Base-by-base conservation (phyloP, 2,329 filamentous ascomycete genomes). In the Penicillium sp. region DNA sequence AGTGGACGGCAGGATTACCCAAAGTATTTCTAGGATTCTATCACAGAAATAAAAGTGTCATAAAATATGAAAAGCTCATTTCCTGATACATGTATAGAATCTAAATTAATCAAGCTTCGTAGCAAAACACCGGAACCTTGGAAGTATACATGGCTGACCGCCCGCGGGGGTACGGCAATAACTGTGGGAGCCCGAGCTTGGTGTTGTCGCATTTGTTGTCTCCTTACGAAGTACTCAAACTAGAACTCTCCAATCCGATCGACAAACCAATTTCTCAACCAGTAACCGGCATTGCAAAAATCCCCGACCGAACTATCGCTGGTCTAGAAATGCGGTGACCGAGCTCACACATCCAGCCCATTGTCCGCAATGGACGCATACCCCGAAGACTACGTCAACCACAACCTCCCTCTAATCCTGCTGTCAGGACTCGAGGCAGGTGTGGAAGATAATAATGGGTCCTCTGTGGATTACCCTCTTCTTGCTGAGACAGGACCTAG, bases 401-500 rank as follows among this genome's bases (percentile, higher is more conserved):
- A 95, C 77, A 96, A 95, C 77, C 83, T 96, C 67, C 93, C 93
- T 35, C 83, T 96, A 56, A 78, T 98, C 60, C 80, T 96, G 47
- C 84, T 96, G 33, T 92, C 92, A 37, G 95, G 93, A 13, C 83
- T 97, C 33, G 81, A 77, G 70, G 71, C 71, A 64, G 67, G 61
- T 9, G 67, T 58, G 45, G 77, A 75, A 67, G 71, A 68, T 50
- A 68, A 70, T 5, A 35, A 60, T n/a, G 63, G 68, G 26, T 64
- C 47, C 33, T 53, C 53, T 14, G 48, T 79, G 63, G 73, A 79
- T 47, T 80, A 82, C 63, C 78, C 78, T 47, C 80, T 81, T 52
- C 80, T 89, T 42, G 67, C 64, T 16, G 81, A 84, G 67, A 84
- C 85, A 58, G 85, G 83, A 21, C 80, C 85, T 42, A 79, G 85